Base-by-base conservation (phyloP, 2,329 filamentous ascomycete species). In the Hymenoscyphus fraxineus region DNA sequence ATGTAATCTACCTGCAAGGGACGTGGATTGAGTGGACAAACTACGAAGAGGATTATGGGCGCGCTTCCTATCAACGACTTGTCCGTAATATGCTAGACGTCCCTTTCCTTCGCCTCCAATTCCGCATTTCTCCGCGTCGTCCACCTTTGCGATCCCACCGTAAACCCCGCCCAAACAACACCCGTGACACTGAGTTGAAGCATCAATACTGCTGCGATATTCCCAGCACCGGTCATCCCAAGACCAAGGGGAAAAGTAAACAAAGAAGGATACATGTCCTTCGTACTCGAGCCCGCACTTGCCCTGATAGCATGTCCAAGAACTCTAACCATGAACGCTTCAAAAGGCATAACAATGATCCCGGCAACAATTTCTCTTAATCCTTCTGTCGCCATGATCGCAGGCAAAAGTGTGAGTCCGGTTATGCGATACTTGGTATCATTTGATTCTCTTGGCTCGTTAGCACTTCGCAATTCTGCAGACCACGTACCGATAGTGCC, bases 381-480 rank as follows among this genome's bases (percentile, higher is more conserved):
- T 16, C 66, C 71, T 65, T 76, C 72, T 1, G 73, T 71, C 1
- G 73, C 73, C 65, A 76, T 68, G 47, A 76, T 71, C 10, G 70
- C 59, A 47, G 75, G 74, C 7, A 76, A 68, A 62, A 76, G 69
- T 12, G 74, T 75, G 58, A 76, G 63, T 15, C 73, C 73, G 9
- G 74, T 76, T 9, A 74, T 66, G 6, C 71, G 68, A 60, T 76
- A 76, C 40, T 68, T 69, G 22, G 64, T 59, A 7, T 57, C 63
- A 38, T 67, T 67, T n/a, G 69, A 65, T 15, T 64, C 56, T 57
- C 67, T 67, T n/a, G 68, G 68, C 19, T 75, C 74, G 60, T 75
- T 74, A 6, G 73, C 71, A 63, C 69, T 75, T 47, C 74, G 67
- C 19, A 76, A 64, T 59, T 76, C 74, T n/a, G 75, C 75, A 15